These are phyloP conservation scores for Dittrichia graveolens DNA, from an alignment of 129 eudicot genomes.

Conservation along the genomic window DNA sequence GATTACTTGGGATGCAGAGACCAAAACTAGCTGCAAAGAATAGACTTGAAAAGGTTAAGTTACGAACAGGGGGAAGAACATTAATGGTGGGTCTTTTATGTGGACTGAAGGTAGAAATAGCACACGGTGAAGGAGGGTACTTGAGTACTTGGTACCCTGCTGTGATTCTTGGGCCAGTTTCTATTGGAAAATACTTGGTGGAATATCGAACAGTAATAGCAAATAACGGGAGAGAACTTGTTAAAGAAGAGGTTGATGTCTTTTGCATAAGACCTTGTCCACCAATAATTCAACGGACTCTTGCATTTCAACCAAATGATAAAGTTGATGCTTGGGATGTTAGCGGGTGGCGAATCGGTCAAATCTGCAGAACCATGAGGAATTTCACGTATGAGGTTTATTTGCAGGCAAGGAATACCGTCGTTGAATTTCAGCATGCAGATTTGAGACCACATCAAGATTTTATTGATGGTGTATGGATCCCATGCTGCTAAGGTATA, in stretches of 20 bases:
- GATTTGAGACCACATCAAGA: constrained; percentile 64
- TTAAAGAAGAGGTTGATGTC: constrained; percentile 60
- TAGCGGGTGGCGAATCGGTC: constrained; percentile 72
- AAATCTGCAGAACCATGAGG: constrained; percentile 39
- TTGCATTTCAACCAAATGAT: constrained; percentile 40
- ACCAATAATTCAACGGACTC: constrained; percentile 36
- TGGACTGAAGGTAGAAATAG: constrained; percentile 53
- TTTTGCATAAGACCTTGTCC: constrained; percentile 63
- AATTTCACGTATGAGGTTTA: constrained; percentile 49
- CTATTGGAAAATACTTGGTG: constrained; percentile 47
- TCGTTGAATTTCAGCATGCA: constrained; percentile 51
- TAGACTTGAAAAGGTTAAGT: constrained; percentile 33
- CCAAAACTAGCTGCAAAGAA: constrained; percentile 35
- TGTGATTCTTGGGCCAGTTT: constrained; percentile 29
- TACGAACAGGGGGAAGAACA: constrained; percentile 25
- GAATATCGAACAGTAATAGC: constrained; percentile 48
- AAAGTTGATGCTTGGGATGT: constrained; percentile 72
- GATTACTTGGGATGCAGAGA: constrained; percentile 45
- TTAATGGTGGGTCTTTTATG: constrained; percentile 15
- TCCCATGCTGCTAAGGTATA: constrained; percentile 40
- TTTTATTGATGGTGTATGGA: constrained; percentile 64
- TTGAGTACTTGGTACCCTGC: constrained; percentile 62
- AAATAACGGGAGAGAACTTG: constrained; percentile 30
- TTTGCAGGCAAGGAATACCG: constrained; percentile 42
- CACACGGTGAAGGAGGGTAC: constrained; percentile 46